Conservation (phyloP, 805 yeast species). For the Candida manassasensis region DNA sequence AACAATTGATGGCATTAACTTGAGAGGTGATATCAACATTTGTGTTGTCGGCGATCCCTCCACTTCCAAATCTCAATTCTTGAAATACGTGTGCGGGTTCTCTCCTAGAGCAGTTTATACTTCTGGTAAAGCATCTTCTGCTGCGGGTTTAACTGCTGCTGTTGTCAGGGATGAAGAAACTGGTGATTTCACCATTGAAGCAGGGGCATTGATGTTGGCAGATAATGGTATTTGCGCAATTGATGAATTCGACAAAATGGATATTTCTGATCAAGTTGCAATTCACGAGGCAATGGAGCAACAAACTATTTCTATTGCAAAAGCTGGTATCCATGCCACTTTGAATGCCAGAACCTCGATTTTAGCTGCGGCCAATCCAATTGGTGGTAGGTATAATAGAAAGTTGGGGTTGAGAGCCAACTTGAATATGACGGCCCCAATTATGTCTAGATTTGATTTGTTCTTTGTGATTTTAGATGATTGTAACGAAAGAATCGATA, state of each 20-base stretch:
- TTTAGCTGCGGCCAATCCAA: slow-evolving; percentile 96
- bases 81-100: slow-evolving; percentile 87
- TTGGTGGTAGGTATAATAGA: slow-evolving; percentile 94
- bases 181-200: slow-evolving; percentile 95
- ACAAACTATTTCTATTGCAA: slow-evolving; percentile 96
- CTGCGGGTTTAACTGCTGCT: slow-evolving; percentile 98
- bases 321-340: slow-evolving; percentile 97
- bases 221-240: slow-evolving; percentile 99
- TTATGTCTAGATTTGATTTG: slow-evolving; percentile 95
- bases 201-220: slow-evolving; percentile 93
- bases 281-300: slow-evolving; percentile 99
- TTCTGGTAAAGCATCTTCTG: slow-evolving; percentile 97
- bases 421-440: slow-evolving; percentile 94
- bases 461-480: slow-evolving; percentile 94
- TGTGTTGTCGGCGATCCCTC: slow-evolving; percentile 98
- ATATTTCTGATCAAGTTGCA: slow-evolving; percentile 89
- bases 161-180: slow-evolving; percentile 96
- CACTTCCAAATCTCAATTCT: slow-evolving; percentile 91
- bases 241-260: slow-evolving; percentile 98
- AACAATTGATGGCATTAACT: slow-evolving; percentile 88
- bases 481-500: slow-evolving; percentile 85
- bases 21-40: slow-evolving; percentile 94
- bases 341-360: slow-evolving; percentile 94
- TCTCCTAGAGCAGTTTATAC: slow-evolving; percentile 95
- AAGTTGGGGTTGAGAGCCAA: slow-evolving; percentile 80